These are phyloP conservation scores for Cordia subcordata DNA, from an alignment of 257 asterid species.

Conservation along the genomic window DNA sequence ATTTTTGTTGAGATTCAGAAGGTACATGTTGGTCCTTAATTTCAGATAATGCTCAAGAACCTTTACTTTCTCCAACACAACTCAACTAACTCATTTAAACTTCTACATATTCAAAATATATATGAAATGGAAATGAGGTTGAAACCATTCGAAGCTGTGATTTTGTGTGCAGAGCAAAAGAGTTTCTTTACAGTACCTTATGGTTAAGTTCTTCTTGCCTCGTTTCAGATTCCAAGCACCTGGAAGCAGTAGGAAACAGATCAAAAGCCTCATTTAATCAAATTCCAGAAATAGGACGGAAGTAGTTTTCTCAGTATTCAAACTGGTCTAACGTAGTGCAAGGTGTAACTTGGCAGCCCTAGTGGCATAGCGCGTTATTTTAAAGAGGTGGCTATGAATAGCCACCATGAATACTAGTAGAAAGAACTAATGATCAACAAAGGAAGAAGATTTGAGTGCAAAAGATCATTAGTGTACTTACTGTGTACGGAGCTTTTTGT, in stretches of 20 bases:
- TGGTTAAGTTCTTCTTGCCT: constrained; percentile 44
- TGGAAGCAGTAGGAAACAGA: constrained; percentile 26
- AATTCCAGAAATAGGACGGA: background rate
- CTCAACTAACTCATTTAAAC: background rate
- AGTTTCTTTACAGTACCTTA: constrained; percentile 44
- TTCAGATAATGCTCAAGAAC: background rate
- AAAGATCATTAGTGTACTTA: constrained; percentile 33
- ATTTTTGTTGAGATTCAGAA: too few relatives aligned
- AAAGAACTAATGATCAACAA: background rate
- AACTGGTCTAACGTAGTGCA: background rate
- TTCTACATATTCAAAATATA: background rate
- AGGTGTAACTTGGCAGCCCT: background rate
- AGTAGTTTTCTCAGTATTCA: constrained; percentile 1
- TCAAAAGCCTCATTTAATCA: background rate
- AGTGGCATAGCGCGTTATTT: background rate
- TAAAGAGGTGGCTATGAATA: too few relatives aligned
- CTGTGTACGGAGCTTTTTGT: constrained; percentile 51
- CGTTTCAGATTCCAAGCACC: constrained; percentile 60
- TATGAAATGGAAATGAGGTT: background rate
- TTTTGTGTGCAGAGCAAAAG: constrained; percentile 1
- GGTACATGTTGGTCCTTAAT: background rate
- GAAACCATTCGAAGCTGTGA: background rate
- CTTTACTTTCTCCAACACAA: background rate
- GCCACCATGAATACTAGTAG: too few relatives aligned
- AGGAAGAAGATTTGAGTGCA: background rate